A percentile compares a stretch with the other conserved stretches of the same genome.
These are phyloP conservation scores for Porphyrellus cyaneotinctus DNA, from an alignment of 768 basidiomycete species.

Conservation along the genomic window DNA sequence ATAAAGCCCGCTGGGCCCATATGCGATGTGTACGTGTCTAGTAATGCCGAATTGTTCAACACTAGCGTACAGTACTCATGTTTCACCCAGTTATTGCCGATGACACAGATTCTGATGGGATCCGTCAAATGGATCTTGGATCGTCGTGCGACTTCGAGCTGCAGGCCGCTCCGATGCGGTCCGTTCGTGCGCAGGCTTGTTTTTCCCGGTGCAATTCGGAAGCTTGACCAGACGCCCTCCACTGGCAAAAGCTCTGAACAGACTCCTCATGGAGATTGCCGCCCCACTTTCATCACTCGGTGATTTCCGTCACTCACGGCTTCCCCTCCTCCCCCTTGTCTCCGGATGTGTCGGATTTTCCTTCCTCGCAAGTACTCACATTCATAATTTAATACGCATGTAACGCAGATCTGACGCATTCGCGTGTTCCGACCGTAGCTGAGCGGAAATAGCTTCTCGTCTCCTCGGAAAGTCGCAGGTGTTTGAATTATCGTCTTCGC, in stretches of 20 bases:
- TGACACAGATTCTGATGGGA: too few species aligned
- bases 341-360: neutral
- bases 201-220: neutral
- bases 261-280: neutral
- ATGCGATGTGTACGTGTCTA: too few species aligned
- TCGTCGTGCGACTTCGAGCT: neutral
- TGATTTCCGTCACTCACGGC: neutral
- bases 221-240: neutral
- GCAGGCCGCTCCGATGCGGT: neutral
- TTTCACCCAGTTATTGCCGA: too few species aligned
- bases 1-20: too few species aligned
- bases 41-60: too few species aligned
- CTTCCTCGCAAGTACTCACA: neutral
- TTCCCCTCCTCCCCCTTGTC: neutral
- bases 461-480: neutral
- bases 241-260: neutral
- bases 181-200: neutral
- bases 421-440: neutral
- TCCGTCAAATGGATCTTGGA: neutral
- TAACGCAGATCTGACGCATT: neutral
- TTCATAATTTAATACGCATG: neutral
- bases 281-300: constrained; percentile 3
- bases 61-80: too few species aligned
- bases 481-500: neutral
- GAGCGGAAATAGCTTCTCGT: neutral